Conservation (phyloP, 306 rosid species). For the Acacia melanoxylon region DNA sequence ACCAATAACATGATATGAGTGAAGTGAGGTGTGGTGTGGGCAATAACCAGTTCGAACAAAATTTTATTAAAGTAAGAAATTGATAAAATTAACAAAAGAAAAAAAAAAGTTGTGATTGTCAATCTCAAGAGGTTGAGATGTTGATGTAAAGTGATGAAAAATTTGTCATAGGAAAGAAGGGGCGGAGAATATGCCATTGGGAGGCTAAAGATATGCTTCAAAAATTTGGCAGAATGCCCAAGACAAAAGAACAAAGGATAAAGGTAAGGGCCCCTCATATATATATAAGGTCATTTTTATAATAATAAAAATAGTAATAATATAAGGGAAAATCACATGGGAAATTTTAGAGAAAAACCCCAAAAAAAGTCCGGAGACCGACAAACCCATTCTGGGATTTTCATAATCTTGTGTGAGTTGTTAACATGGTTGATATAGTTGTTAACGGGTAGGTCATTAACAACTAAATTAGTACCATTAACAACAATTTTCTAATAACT, state of each 20-base stretch:
- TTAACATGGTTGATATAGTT: no score
- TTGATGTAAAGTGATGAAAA: background rate
- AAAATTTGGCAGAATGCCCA: background rate
- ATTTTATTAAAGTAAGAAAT: background rate
- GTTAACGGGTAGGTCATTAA: no score
- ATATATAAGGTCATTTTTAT: background rate
- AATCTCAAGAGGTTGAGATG: background rate
- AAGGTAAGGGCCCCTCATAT: background rate
- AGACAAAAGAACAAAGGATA: background rate
- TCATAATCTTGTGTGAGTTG: no score
- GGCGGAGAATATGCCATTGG: background rate
- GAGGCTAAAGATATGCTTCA: background rate
- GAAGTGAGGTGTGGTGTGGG: background rate
- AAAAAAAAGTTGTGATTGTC: background rate
- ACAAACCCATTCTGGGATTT: no score
- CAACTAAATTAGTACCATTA: no score
- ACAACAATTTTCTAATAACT: no score
- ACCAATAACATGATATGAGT: background rate
- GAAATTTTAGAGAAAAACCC: no score
- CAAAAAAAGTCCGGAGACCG: no score
- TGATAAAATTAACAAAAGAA: background rate
- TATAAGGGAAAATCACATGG: no score
- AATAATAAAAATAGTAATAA: no score
- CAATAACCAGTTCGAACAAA: background rate
- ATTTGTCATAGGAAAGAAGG: background rate